phyloP scores from a whole-genome alignment of 352 stramenopile genomes.

The Phytopythium helicoides region DNA sequence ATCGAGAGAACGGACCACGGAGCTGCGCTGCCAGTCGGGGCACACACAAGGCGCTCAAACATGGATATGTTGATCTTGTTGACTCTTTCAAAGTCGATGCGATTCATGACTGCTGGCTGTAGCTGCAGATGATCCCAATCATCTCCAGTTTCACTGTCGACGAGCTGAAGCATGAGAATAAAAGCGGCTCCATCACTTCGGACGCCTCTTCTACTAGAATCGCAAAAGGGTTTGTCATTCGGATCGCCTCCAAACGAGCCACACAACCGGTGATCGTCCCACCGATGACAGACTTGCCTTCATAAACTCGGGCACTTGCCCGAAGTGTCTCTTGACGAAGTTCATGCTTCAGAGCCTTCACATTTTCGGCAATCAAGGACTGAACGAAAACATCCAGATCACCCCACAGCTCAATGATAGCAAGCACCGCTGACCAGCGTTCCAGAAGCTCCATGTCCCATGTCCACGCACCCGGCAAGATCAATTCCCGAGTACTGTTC shows the following conservation, averaged over 20 bases:
- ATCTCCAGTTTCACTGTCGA: conserved; percentile 87
- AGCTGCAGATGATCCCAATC: conserved; percentile 90
- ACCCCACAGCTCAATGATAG: conserved; percentile 19
- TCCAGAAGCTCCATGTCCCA: conserved; percentile 69
- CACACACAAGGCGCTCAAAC: conserved; percentile 86
- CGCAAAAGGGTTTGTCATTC: conserved; percentile 80
- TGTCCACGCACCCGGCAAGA: conserved; percentile 42
- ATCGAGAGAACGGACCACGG: conserved; percentile 83
- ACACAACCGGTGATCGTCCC: conserved; percentile 89
- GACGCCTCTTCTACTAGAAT: conserved; percentile 87
- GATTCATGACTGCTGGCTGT: conserved; percentile 78
- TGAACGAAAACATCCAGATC: conserved; percentile 22
- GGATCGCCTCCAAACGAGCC: conserved; percentile 75
- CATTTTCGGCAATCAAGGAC: conserved; percentile 10
- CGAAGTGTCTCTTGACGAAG: conserved; percentile 62
- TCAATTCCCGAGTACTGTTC: conserved; percentile 9
- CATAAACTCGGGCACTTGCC: conserved; percentile 71
- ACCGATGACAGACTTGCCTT: conserved; percentile 83
- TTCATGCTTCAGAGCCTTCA: conserved; percentile 44
- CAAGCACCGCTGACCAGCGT: conserved; percentile 45
- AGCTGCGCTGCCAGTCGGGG: conserved; percentile 54
- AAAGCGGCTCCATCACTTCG: conserved; percentile 85
- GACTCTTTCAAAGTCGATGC: conserved; percentile 79
- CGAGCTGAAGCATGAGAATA: conserved; percentile 82
- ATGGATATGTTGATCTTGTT: conserved; percentile 90